Evolutionary conservation across 139 green algal genomes (phyloP).

Genomic region (Chlorella sp.): DNA sequence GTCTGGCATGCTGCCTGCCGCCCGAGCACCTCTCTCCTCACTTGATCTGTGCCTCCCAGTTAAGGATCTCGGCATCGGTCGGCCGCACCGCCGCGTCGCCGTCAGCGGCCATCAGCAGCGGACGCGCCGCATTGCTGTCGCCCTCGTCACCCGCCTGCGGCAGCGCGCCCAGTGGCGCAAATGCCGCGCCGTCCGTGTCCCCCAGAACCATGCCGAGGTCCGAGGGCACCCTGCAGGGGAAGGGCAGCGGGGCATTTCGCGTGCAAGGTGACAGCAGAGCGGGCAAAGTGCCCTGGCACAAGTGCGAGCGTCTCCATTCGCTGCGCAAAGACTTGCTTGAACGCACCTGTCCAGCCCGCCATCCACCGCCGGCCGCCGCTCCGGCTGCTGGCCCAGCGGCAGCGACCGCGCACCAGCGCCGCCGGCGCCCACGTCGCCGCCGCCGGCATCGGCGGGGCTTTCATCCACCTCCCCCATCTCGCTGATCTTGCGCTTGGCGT

Average conservation of each 20-base stretch:
- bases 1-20: not conserved
- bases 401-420: too few relatives aligned
- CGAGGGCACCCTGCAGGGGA: slow-evolving; percentile 22
- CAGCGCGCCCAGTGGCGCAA: not conserved
- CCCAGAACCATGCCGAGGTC: slow-evolving; percentile 41
- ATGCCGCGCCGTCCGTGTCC: not conserved
- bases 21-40: not conserved
- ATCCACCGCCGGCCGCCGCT: too few relatives aligned
- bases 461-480: slow-evolving; percentile 24
- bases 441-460: too few relatives aligned
- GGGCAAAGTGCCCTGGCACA: too few relatives aligned
- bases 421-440: too few relatives aligned
- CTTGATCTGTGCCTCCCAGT: slow-evolving; percentile 53
- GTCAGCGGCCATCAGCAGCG: not conserved
- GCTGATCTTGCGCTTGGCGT: slow-evolving; percentile 29
- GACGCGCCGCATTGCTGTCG: slow-evolving; percentile 25
- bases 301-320: too few relatives aligned
- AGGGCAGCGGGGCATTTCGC: too few relatives aligned
- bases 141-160: slow-evolving; percentile 18
- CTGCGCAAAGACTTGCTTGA: too few relatives aligned
- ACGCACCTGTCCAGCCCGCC: too few relatives aligned
- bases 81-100: slow-evolving; percentile 21
- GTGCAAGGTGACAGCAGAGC: too few relatives aligned
- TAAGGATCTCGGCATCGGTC: slow-evolving; percentile 59
- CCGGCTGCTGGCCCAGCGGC: too few relatives aligned